A percentile compares a stretch with the other conserved stretches of the same genome.
phyloP scores from a whole-genome alignment of 208 protist species.

The Leptomonas seymouri region DNA sequence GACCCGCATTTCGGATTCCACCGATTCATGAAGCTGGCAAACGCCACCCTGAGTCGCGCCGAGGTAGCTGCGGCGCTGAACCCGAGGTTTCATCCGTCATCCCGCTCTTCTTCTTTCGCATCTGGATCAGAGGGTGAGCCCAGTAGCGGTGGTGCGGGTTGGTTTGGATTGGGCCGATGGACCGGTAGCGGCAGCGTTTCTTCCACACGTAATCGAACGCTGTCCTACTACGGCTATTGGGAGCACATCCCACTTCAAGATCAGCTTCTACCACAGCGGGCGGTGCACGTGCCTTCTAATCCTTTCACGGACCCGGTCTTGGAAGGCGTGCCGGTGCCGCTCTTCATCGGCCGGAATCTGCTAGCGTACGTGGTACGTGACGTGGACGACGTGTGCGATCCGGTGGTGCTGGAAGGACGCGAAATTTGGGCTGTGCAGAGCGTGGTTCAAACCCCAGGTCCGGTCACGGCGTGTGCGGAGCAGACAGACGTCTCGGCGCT shows the following conservation, averaged over 20 bases:
- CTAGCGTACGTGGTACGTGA: constrained; percentile 74
- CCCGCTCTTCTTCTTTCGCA: not conserved
- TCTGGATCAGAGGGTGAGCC: not conserved
- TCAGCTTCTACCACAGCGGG: constrained; percentile 50
- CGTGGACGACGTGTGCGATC: constrained; percentile 79
- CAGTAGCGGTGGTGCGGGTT: not conserved
- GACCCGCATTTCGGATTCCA: constrained; percentile 73
- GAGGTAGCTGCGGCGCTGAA: constrained; percentile 53
- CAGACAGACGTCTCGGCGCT: constrained; percentile 48
- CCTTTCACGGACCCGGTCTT: constrained; percentile 26
- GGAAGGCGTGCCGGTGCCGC: constrained; percentile 22
- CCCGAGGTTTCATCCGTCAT: constrained; percentile 2
- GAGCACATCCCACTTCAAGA: constrained; percentile 53
- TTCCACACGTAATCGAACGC: not conserved
- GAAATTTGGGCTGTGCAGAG: constrained; percentile 81
- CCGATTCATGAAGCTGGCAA: constrained; percentile 42
- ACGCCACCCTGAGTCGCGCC: constrained; percentile 35
- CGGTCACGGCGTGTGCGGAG: constrained; percentile 59
- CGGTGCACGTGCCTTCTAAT: constrained; percentile 44
- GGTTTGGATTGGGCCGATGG: constrained; percentile 17
- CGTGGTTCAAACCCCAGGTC: constrained; percentile 40
- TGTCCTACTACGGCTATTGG: constrained; percentile 72
- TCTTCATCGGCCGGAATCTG: constrained; percentile 70
- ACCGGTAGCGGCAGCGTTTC: not conserved
- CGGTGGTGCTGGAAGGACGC: constrained; percentile 59